Evolutionary conservation across 2,329 filamentous ascomycete species (phyloP).

Genomic region (Acephala macrosclerotiorum): DNA sequence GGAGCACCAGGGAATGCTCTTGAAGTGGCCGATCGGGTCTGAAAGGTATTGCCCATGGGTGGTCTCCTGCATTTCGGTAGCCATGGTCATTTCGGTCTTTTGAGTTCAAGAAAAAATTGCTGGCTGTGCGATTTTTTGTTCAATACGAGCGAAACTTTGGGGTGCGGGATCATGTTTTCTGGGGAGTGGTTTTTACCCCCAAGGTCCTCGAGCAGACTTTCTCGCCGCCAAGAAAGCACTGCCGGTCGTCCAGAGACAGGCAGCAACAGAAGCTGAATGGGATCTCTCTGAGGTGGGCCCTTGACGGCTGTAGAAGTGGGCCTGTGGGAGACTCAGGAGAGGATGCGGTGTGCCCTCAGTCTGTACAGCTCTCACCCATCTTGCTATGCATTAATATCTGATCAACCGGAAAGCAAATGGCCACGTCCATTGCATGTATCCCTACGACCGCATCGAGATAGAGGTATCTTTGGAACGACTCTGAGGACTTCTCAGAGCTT

Average conservation of each 20-base stretch:
- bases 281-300: no score
- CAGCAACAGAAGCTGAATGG: no score
- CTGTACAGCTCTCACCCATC: no score
- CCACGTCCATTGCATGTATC: no score
- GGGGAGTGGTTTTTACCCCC: no score
- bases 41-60: not conserved
- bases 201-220: no score
- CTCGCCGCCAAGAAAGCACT: no score
- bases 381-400: no score
- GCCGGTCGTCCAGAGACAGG: no score
- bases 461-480: not conserved
- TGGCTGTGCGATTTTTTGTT: not conserved
- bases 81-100: not conserved
- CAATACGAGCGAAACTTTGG: not conserved
- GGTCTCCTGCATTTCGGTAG: not conserved
- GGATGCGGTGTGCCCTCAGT: no score
- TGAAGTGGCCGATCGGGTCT: conserved; percentile 5
- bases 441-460: no score
- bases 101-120: not conserved
- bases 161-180: not conserved
- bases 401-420: no score
- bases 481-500: not conserved
- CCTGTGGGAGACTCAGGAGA: not conserved
- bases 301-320: not conserved
- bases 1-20: not conserved